A percentile compares a stretch with the other conserved stretches of the same genome.
Conservation (phyloP, 495 filamentous ascomycete genomes). For the Xylona heveae region DNA sequence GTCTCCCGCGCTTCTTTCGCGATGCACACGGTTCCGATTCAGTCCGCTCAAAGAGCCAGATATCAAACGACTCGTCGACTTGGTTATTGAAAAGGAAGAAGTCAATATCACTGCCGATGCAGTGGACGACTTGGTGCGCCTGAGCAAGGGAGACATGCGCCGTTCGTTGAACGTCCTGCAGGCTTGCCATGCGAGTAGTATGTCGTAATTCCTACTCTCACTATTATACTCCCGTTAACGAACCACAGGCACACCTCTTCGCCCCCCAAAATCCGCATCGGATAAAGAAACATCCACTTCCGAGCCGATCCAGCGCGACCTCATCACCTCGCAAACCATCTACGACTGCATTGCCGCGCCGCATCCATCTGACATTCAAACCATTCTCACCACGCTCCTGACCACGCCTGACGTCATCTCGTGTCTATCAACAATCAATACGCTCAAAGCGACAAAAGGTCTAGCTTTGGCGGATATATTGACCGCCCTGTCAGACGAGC, state of each 20-base stretch:
- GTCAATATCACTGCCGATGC: constrained; percentile 69
- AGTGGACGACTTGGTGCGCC: constrained; percentile 52
- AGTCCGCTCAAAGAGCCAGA: constrained; percentile 76
- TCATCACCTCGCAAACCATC: constrained; percentile 77
- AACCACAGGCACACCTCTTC: constrained; percentile 43
- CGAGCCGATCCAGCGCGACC: constrained; percentile 43
- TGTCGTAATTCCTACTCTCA: constrained; percentile 13
- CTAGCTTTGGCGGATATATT: constrained; percentile 87
- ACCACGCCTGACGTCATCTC: constrained; percentile 66
- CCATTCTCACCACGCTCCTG: constrained; percentile 67
- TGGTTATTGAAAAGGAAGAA: constrained; percentile 71
- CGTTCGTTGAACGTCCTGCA: constrained; percentile 88
- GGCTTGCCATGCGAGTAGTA: constrained; percentile 86
- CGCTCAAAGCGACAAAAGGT: constrained; percentile 68
- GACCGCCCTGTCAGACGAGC: constrained; percentile 59
- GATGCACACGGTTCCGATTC: constrained; percentile 91
- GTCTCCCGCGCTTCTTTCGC: constrained; percentile 76
- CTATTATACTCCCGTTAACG: not conserved
- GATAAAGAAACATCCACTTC: constrained; percentile 26
- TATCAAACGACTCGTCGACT: constrained; percentile 65
- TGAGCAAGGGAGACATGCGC: constrained; percentile 94
- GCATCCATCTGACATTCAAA: constrained; percentile 68
- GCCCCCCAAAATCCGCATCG: constrained; percentile 17
- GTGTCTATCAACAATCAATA: constrained; percentile 68
- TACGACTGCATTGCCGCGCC: constrained; percentile 96